phyloP scores from a whole-genome alignment of 345 rosid genomes.

The Raphanus raphanistrum region DNA sequence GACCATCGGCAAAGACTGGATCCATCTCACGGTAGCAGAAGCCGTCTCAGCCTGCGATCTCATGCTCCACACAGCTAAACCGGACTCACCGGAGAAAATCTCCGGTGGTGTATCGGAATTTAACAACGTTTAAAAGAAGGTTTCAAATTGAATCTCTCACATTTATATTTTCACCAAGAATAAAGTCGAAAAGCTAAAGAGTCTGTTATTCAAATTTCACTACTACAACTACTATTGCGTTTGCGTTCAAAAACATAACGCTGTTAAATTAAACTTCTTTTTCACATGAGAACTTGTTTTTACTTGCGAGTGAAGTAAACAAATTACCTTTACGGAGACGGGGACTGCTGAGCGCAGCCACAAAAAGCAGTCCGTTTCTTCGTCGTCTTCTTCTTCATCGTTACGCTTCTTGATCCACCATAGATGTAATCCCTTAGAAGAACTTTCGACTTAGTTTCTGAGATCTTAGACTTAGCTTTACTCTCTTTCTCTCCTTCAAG shows the following conservation, averaged over 20 bases:
- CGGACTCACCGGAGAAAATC: background rate
- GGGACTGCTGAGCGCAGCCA: constrained; percentile 65
- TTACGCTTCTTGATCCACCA: constrained; percentile 51
- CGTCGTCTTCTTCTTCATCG: constrained; percentile 51
- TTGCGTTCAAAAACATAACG: constrained; percentile 27
- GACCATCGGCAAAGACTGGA: constrained; percentile 64
- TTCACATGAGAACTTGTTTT: background rate
- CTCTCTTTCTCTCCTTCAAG: constrained; percentile 65
- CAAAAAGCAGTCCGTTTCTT: constrained; percentile 50
- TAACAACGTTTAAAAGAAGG: constrained; percentile 23
- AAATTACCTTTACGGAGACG: constrained; percentile 29
- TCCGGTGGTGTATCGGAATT: constrained; percentile 7
- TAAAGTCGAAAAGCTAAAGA: constrained; percentile 4
- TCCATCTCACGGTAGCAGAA: constrained; percentile 74
- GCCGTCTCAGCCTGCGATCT: constrained; percentile 71
- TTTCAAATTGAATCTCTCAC: background rate
- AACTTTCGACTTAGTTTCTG: constrained; percentile 58
- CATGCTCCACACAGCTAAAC: constrained; percentile 57
- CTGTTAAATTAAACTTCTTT: constrained; percentile 4
- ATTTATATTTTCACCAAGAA: constrained; percentile 2
- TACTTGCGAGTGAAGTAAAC: constrained; percentile 22
- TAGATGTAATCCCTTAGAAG: constrained; percentile 74
- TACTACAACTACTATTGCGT: background rate
- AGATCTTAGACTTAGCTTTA: constrained; percentile 46
- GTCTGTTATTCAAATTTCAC: constrained; percentile 20